Conservation (phyloP, 2,329 filamentous ascomycete species). For the Cladosporium halotolerans region DNA sequence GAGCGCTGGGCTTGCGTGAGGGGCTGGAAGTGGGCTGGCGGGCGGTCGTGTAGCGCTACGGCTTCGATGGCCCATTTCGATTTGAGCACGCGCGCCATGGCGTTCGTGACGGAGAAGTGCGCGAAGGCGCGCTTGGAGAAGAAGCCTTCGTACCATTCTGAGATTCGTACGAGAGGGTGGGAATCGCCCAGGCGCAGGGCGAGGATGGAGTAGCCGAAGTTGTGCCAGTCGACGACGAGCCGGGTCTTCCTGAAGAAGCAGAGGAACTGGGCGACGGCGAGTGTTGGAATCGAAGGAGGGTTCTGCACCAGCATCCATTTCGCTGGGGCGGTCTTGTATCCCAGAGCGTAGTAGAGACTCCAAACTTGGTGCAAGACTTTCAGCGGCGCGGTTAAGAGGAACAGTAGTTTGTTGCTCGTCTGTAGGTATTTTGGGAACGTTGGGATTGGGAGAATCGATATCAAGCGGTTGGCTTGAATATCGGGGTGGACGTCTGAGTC, state of each 20-base stretch:
- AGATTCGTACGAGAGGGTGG: constrained; percentile 72
- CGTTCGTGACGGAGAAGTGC: constrained; percentile 82
- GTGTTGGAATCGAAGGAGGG: constrained; percentile 87
- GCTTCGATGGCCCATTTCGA: constrained; percentile 59
- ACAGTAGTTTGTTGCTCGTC: constrained; percentile 64
- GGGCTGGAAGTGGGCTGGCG: constrained; percentile 74
- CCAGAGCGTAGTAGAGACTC: constrained; percentile 63
- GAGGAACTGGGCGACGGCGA: constrained; percentile 66
- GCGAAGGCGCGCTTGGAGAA: constrained; percentile 63
- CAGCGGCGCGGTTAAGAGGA: constrained; percentile 69
- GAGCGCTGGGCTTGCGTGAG: constrained; percentile 46
- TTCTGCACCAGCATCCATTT: constrained; percentile 89
- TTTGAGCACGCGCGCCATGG: constrained; percentile 72
- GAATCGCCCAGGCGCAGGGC: constrained; percentile 55
- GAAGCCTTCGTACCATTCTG: constrained; percentile 68
- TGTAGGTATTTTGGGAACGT: constrained; percentile 61
- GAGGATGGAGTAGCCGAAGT: constrained; percentile 94
- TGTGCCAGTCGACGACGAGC: constrained; percentile 95
- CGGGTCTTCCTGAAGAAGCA: constrained; percentile 72
- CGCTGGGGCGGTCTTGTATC: constrained; percentile 66
- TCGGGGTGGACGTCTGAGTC: constrained; percentile 80
- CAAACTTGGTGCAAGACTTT: constrained; percentile 81
- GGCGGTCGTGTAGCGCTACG: constrained; percentile 76
- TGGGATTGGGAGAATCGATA: constrained; percentile 65
- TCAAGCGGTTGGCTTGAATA: constrained; percentile 60